A percentile compares a stretch with the other conserved stretches of the same genome.
Conservation (phyloP, 768 basidiomycete genomes). For the Mycena leptocephala region DNA sequence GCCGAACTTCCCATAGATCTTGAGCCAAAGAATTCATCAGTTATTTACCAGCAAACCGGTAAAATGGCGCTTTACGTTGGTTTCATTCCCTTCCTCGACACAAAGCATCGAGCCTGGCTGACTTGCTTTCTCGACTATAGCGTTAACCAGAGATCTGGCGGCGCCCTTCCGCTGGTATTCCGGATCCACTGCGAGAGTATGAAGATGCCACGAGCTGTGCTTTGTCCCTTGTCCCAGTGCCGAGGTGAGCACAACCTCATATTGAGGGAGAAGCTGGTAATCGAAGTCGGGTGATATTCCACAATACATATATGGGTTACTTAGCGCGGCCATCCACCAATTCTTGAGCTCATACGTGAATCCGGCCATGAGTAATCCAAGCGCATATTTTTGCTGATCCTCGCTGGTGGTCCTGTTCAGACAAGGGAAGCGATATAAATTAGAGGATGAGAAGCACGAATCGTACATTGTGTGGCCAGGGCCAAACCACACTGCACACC, state of each 20-base stretch:
- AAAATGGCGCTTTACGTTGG: not conserved
- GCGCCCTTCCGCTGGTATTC: not conserved
- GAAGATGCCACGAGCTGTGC: slow-evolving; percentile 17
- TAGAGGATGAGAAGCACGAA: not conserved
- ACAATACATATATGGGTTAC: too few species aligned
- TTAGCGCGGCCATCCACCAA: not conserved
- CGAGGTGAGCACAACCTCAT: not conserved
- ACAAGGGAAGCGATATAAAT: too few species aligned
- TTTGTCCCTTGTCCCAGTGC: not conserved
- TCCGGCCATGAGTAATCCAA: slow-evolving; percentile 2
- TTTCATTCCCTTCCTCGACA: not conserved
- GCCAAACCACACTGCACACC: slow-evolving; percentile 20
- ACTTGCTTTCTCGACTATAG: not conserved
- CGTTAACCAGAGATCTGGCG: not conserved
- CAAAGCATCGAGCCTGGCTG: not conserved
- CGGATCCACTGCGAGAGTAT: slow-evolving; percentile 17
- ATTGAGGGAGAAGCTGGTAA: not conserved
- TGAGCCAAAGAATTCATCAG: too few species aligned
- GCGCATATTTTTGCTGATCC: slow-evolving; percentile 11
- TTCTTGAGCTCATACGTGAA: not conserved
- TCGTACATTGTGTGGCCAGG: slow-evolving; percentile 19
- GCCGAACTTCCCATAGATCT: too few species aligned
- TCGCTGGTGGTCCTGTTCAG: not conserved
- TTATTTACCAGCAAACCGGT: too few species aligned
- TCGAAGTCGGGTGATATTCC: not conserved